Percentiles rank a stretch among this genome's conserved stretches.
Conservation (phyloP, 2,329 filamentous ascomycete genomes). For the Annulohypoxylon truncatum region DNA sequence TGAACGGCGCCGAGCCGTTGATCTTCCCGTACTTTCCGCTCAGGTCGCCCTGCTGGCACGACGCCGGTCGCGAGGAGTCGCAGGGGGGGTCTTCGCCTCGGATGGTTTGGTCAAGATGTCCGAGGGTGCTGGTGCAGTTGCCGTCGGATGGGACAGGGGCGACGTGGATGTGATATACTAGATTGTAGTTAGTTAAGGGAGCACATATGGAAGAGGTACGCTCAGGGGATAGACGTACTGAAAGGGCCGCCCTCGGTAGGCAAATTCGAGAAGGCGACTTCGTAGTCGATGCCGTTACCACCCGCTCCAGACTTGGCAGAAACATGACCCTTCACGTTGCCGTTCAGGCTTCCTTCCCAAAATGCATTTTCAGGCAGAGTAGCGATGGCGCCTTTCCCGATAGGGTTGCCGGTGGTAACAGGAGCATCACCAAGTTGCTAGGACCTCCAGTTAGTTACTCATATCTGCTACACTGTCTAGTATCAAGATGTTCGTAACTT, state of each 20-base stretch:
- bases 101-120: slow-evolving; percentile 77
- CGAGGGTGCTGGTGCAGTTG: slow-evolving; percentile 76
- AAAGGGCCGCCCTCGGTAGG: slow-evolving; percentile 69
- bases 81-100: slow-evolving; percentile 73
- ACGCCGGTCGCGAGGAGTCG: slow-evolving; percentile 65
- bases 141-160: slow-evolving; percentile 71
- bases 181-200: slow-evolving; percentile 29
- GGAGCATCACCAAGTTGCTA: slow-evolving; percentile 62
- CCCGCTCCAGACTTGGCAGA: slow-evolving; percentile 58
- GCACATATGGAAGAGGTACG: not conserved
- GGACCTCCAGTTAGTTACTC: slow-evolving; percentile 31
- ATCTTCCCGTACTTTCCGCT: slow-evolving; percentile 78
- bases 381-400: slow-evolving; percentile 65
- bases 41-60: slow-evolving; percentile 82
- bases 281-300: slow-evolving; percentile 67
- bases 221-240: slow-evolving; percentile 57
- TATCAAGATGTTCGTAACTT: slow-evolving; percentile 22
- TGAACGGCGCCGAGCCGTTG: slow-evolving; percentile 59
- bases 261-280: slow-evolving; percentile 68
- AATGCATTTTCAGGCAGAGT: slow-evolving; percentile 65
- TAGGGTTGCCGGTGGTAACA: slow-evolving; percentile 66
- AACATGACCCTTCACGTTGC: slow-evolving; percentile 67
- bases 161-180: slow-evolving; percentile 80
- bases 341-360: slow-evolving; percentile 60
- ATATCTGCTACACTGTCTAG: not conserved